Evolutionary conservation across 139 green algal genomes (phyloP).

Genomic region (Limnomonas spitsbergensis): DNA sequence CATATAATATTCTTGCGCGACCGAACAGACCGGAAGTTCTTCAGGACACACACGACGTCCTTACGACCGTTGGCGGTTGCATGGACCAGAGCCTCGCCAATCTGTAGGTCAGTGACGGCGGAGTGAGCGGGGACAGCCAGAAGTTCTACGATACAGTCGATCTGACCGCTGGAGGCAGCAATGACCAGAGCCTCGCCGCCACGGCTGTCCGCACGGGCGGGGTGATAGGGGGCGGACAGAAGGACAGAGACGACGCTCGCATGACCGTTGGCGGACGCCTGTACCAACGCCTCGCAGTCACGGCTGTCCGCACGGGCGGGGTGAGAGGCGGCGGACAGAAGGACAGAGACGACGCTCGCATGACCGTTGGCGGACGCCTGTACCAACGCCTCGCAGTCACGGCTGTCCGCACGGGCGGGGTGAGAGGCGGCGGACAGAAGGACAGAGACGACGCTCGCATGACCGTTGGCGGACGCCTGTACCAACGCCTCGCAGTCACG

Average conservation of each 20-base stretch:
- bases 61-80: no score
- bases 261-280: neutral
- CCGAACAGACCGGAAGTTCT: neutral
- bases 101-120: neutral
- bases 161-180: neutral
- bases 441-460: neutral
- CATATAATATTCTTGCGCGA: neutral
- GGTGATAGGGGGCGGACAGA: neutral
- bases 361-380: neutral
- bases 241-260: neutral
- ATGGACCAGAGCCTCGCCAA: no score
- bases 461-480: neutral
- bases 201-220: neutral
- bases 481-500: neutral
- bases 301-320: neutral
- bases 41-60: no score
- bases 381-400: neutral
- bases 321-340: neutral
- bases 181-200: neutral
- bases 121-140: neutral
- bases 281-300: neutral
- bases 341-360: neutral
- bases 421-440: neutral
- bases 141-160: neutral
- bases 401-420: neutral